Conservation (phyloP, 2,329 filamentous ascomycete genomes). For the Fusarium nodosum region DNA sequence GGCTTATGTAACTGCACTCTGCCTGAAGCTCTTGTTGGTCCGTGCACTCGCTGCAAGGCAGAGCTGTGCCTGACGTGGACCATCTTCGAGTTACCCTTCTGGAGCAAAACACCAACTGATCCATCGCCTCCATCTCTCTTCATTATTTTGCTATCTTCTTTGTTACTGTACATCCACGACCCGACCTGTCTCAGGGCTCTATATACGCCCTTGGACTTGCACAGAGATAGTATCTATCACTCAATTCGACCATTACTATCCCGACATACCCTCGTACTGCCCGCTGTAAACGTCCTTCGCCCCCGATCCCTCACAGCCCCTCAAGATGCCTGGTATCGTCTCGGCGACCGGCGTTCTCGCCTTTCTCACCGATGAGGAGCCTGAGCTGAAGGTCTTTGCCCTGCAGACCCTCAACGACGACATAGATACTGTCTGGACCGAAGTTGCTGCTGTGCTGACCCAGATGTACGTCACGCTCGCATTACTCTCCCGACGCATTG, state of each 20-base stretch:
- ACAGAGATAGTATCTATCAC: slow-evolving; percentile 37
- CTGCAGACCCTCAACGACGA: slow-evolving; percentile 95
- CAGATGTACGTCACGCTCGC: slow-evolving; percentile 77
- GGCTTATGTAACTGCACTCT: slow-evolving; percentile 45
- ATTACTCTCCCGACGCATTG: background rate
- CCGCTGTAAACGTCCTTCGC: slow-evolving; percentile 41
- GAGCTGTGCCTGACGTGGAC: slow-evolving; percentile 64
- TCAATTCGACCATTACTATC: slow-evolving; percentile 31
- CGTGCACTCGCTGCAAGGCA: slow-evolving; percentile 54
- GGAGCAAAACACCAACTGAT: slow-evolving; percentile 50
- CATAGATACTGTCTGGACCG: slow-evolving; percentile 97
- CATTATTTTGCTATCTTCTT: slow-evolving; percentile 29
- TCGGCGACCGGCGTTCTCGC: slow-evolving; percentile 95
- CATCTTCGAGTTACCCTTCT: slow-evolving; percentile 50
- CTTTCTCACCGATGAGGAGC: slow-evolving; percentile 94
- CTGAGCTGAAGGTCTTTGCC: slow-evolving; percentile 93
- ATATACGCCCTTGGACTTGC: slow-evolving; percentile 45
- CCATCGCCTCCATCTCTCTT: slow-evolving; percentile 36
- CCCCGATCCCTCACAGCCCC: slow-evolving; percentile 35
- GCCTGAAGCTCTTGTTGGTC: slow-evolving; percentile 47
- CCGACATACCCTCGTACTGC: slow-evolving; percentile 37
- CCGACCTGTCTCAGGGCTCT: slow-evolving; percentile 24
- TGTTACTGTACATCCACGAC: slow-evolving; percentile 13
- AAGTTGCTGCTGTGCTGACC: slow-evolving; percentile 91
- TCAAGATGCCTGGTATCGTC: slow-evolving; percentile 88